These are phyloP conservation scores for Dissoconium aciculare DNA, from an alignment of 2,329 filamentous ascomycete species.

Conservation along the genomic window DNA sequence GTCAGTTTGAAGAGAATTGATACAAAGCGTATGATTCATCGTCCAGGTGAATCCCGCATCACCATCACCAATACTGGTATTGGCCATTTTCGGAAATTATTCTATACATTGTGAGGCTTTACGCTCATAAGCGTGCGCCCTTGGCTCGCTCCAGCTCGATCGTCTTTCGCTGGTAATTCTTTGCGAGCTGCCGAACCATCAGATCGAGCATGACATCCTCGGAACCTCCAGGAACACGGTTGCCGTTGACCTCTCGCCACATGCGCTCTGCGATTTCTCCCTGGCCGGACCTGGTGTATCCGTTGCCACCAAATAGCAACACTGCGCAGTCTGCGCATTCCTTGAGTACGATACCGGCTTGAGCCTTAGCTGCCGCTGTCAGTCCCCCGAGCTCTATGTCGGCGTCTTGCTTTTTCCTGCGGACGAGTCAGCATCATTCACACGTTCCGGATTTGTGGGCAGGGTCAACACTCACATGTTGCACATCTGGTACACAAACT, in stretches of 20 bases:
- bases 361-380: constrained; percentile 58
- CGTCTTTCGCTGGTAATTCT: constrained; percentile 48
- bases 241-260: constrained; percentile 24
- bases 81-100: too few relatives aligned
- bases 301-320: constrained; percentile 59
- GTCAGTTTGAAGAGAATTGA: too few relatives aligned
- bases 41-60: too few relatives aligned
- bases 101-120: too few relatives aligned
- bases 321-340: constrained; percentile 56
- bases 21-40: too few relatives aligned
- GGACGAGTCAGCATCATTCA: neutral
- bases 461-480: constrained; percentile 32
- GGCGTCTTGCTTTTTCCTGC: constrained; percentile 37
- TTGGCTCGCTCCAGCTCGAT: constrained; percentile 38
- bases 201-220: constrained; percentile 62
- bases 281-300: constrained; percentile 50
- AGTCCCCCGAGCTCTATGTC: constrained; percentile 53
- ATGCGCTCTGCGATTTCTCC: constrained; percentile 56
- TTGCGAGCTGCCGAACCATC: constrained; percentile 53
- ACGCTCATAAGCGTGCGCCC: too few relatives aligned
- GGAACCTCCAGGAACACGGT: constrained; percentile 40
- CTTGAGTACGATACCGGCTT: constrained; percentile 55
- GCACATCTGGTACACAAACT: constrained; percentile 53
- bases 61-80: too few relatives aligned
- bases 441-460: too few relatives aligned